Base-by-base conservation (phyloP, 441 rosid species). In the Erysimum cheiri region DNA sequence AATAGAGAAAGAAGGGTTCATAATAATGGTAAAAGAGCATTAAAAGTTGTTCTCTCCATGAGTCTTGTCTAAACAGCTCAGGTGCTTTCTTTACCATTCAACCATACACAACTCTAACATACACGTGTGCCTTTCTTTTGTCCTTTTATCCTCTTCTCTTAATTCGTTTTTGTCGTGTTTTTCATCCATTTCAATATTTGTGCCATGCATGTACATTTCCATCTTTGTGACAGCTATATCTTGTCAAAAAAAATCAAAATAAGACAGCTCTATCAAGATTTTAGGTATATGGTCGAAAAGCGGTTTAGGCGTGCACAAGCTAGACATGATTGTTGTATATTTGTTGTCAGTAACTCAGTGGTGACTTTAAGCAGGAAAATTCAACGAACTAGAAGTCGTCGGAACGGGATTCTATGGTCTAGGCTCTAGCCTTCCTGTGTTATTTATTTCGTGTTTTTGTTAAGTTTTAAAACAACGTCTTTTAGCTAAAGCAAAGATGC, bases 1-100 rank as follows among this genome's bases (percentile, higher is more conserved):
- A 22, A 22, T 22, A 22, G 35, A 54, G 46, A 40, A 46, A 63
- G 15, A 35, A 56, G 33, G 44, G 17, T 39, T 72, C 53, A 48
- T 13, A 28, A 52, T 7, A 46, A 14, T 50, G 10, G 10, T 29
- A 5, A 19, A 13, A 28, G 60, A 64, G 53, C 71, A 72, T 48
- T 72, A 2, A 73, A 73, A 67, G 72, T 67, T 67, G 72, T 60
- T 67, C 68, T 73, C 77, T 67, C 67, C 77, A 73, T 73, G 63
- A 67, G 77, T 73, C 77, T 73, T 73, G 72, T 73, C 77, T 73
- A 67, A 67, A 73, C 77, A 73, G 77, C 77, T 73, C 72, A 73
- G 77, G 77, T 73, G 72, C 35, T 73, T 73, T 32, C 33, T 59
- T 66, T 32, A 73, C 54, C 14, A 67, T 73, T 50, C 77, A 73